Conservation (phyloP, 306 rosid species). For the Lagenaria siceraria region DNA sequence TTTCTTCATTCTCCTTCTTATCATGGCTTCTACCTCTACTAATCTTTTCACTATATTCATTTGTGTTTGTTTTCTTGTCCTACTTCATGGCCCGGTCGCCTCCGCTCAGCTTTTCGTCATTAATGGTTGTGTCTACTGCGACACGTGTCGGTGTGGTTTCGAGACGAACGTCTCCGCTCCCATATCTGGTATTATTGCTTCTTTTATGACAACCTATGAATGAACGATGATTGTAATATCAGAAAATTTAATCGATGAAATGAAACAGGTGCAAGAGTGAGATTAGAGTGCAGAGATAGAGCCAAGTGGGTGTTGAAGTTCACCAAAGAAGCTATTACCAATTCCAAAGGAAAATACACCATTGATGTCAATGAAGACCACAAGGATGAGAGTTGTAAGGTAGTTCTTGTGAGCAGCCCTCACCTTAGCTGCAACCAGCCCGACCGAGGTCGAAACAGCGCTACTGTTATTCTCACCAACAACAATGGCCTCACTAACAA, state of each 20-base stretch:
- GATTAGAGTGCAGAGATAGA: conserved; percentile 41
- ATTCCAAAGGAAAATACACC: conserved; percentile 33
- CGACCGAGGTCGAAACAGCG: conserved; percentile 34
- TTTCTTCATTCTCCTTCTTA: not conserved
- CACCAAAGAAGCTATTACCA: conserved; percentile 32
- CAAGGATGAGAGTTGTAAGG: conserved; percentile 36
- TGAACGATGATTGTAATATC: too few species aligned
- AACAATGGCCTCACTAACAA: conserved; percentile 34
- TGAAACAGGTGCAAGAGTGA: conserved; percentile 48
- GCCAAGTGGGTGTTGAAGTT: conserved; percentile 13
- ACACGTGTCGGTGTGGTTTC: conserved; percentile 69
- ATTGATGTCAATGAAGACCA: conserved; percentile 38
- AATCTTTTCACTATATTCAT: not conserved
- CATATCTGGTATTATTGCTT: conserved; percentile 24
- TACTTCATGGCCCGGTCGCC: not conserved
- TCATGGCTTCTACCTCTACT: not conserved
- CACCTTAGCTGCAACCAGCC: conserved; percentile 18
- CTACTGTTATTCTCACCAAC: conserved; percentile 43
- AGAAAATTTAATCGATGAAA: not conserved
- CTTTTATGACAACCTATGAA: too few species aligned
- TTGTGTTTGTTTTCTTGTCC: not conserved
- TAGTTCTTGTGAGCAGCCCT: conserved; percentile 39
- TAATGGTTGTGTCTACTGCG: conserved; percentile 55
- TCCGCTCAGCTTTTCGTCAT: conserved; percentile 16
- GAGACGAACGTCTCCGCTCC: conserved; percentile 51